phyloP scores from a whole-genome alignment of 345 rosid species.

The Linum usitatissimum region DNA sequence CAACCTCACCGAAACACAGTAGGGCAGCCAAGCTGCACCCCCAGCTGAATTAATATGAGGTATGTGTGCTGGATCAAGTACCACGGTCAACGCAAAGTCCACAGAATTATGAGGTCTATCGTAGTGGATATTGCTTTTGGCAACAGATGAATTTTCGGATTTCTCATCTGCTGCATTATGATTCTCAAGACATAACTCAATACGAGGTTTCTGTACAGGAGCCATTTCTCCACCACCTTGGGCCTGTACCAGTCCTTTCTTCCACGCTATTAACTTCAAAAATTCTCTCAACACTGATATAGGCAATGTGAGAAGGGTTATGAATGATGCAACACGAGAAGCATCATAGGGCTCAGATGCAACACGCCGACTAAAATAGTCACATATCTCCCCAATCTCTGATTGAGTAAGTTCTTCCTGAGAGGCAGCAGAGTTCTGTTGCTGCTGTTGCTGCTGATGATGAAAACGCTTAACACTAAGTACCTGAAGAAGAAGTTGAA shows the following conservation, averaged over 20 bases:
- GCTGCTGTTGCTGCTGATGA: constrained; percentile 83
- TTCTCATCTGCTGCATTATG: constrained; percentile 49
- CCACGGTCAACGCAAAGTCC: constrained; percentile 80
- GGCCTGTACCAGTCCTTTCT: constrained; percentile 68
- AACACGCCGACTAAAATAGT: constrained; percentile 94
- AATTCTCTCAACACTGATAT: constrained; percentile 87
- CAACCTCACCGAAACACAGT: constrained; percentile 81
- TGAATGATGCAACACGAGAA: constrained; percentile 96
- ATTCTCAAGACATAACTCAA: constrained; percentile 88
- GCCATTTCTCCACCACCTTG: constrained; percentile 80
- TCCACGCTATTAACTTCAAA: constrained; percentile 93
- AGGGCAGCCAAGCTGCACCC: constrained; percentile 98
- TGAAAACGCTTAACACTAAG: constrained; percentile 92
- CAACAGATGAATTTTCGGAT: constrained; percentile 35
- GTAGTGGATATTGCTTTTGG: constrained; percentile 81
- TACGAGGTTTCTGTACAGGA: constrained; percentile 82
- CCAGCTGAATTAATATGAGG: constrained; percentile 85
- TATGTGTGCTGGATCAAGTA: constrained; percentile 85
- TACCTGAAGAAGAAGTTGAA: constrained; percentile 97
- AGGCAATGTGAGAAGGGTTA: constrained; percentile 94
- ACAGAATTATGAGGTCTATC: constrained; percentile 74
- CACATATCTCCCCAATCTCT: constrained; percentile 90
- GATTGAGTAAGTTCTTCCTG: constrained; percentile 83
- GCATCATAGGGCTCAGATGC: constrained; percentile 99
- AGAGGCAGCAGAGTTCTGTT: constrained; percentile 46